Conservation (phyloP, 306 rosid species). For the Argentina anserina region DNA sequence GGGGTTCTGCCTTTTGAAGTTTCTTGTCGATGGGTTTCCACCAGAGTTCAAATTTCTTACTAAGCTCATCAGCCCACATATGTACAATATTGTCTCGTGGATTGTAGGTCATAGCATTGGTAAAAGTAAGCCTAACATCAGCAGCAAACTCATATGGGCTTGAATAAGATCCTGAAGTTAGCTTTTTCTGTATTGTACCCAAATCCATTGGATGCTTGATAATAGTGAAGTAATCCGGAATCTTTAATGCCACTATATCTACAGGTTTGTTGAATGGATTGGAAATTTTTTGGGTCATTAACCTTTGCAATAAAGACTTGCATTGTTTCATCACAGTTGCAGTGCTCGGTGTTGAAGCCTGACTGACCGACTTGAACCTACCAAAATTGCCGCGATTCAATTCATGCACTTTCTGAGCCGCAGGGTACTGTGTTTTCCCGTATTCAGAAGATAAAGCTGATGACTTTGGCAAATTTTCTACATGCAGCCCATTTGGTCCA, state of each 20-base stretch:
- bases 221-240: slow-evolving; percentile 66
- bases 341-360: slow-evolving; percentile 33
- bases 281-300: slow-evolving; percentile 56
- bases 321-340: slow-evolving; percentile 65
- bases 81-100: slow-evolving; percentile 71
- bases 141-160: slow-evolving; percentile 51
- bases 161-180: slow-evolving; percentile 48
- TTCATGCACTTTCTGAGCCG: slow-evolving; percentile 36
- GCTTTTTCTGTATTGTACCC: slow-evolving; percentile 62
- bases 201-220: slow-evolving; percentile 85
- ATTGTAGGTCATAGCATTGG: slow-evolving; percentile 81
- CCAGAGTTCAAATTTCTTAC: slow-evolving; percentile 63
- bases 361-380: slow-evolving; percentile 37
- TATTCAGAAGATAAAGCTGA: slow-evolving; percentile 29
- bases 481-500: slow-evolving; percentile 39
- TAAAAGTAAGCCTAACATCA: slow-evolving; percentile 68
- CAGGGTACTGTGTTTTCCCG: slow-evolving; percentile 29
- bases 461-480: slow-evolving; percentile 35
- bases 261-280: slow-evolving; percentile 79
- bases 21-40: slow-evolving; percentile 80
- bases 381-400: slow-evolving; percentile 53
- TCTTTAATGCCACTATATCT: slow-evolving; percentile 66
- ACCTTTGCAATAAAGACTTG: slow-evolving; percentile 51
- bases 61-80: slow-evolving; percentile 63
- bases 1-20: slow-evolving; percentile 41